Base-by-base conservation (phyloP, 495 filamentous ascomycete genomes). In the Amorphotheca resinae region DNA sequence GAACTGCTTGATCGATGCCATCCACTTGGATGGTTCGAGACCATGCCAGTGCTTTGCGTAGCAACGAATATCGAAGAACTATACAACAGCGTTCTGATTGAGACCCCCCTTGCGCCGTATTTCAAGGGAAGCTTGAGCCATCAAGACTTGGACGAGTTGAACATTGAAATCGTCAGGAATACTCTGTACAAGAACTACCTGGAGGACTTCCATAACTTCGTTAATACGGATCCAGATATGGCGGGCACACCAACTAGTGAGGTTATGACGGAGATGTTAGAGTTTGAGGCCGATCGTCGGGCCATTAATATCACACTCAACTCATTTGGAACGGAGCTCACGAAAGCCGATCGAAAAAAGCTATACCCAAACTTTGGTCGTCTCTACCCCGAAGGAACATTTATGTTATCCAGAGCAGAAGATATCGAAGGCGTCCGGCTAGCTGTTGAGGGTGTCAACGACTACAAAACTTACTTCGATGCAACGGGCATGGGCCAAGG, bases 291-390 rank as follows among this genome's bases (percentile, higher is more conserved):
- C 9, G 91, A 99, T 58, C 73, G 91, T 43, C 73, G 91, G 50
- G 85, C 88, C 48, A 99, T 99, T 70, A 99, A 99, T 64, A 99
- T 99, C 65, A 99, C 91, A 8, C 67, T 99, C 42, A 99, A 99
- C 68, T 96, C 91, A 9, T 96, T 99, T 56, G 91, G 93, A 44
- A 96, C 93, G 6, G 91, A 99, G 64, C 74, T 99, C 28, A 84
- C 79, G 48, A 96, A 96, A 73, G 72, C 71, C 36, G 89, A 96
- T 56, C 79, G 91, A 45, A 88, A 82, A 67, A 99, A 96, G 70
- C 69, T 99, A 38, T 99, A 99, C 64, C 93, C 91, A 7, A 79
- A 67, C 54, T 93, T 96, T 45, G 91, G 91, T 14, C 70, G 72
- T 49, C 70, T 99, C 22, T 93, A 95, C 49, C 91, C 91, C 1